These are phyloP conservation scores for Trichoderma asperelloides DNA, from an alignment of 495 filamentous ascomycete species.

Conservation along the genomic window DNA sequence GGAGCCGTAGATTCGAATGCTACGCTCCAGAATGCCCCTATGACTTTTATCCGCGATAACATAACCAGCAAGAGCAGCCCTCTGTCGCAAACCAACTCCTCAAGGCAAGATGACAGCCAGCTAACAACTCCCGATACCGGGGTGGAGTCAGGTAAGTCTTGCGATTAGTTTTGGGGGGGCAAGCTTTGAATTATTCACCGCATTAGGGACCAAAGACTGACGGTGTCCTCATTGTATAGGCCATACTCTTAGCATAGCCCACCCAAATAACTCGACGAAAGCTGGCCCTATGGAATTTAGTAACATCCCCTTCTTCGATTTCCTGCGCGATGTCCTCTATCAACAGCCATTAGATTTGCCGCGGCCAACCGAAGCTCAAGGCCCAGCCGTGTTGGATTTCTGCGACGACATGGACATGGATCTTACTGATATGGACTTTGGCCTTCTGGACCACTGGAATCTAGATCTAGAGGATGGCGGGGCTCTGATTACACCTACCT, in stretches of 20 bases:
- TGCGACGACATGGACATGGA: constrained; percentile 48
- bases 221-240: not conserved
- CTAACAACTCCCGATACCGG: constrained; percentile 22
- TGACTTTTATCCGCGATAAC: not conserved
- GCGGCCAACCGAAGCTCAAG: constrained; percentile 24
- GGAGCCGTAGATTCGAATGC: not conserved
- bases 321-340: constrained; percentile 29
- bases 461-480: constrained; percentile 19
- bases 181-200: not conserved
- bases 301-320: constrained; percentile 24
- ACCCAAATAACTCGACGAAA: constrained; percentile 12
- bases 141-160: constrained; percentile 18
- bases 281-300: constrained; percentile 13
- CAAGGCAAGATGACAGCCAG: constrained; percentile 19
- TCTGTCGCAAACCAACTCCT: constrained; percentile 11
- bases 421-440: constrained; percentile 52
- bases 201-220: not conserved
- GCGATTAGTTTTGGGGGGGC: not conserved
- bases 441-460: constrained; percentile 49
- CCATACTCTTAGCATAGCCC: not conserved
- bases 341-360: constrained; percentile 20
- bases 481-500: not conserved
- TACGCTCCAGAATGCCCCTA: not conserved
- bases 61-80: not conserved
- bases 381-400: constrained; percentile 33